Evolutionary conservation across 495 filamentous ascomycete genomes (phyloP).

Genomic region (Neurospora sublineolata): DNA sequence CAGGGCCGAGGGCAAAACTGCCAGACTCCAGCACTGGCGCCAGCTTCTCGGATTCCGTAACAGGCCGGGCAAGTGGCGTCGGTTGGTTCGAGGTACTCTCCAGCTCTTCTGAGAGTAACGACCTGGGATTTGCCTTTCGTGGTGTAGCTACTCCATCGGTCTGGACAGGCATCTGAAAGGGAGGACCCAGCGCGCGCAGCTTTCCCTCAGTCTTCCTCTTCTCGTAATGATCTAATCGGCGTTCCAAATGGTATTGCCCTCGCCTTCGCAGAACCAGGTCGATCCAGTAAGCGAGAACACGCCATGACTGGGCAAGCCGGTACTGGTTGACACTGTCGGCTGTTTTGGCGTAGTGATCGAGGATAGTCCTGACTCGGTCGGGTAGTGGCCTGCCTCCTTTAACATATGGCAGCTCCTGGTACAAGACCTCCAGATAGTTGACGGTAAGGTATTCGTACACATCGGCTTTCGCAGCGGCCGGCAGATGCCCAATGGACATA

Average conservation of each 20-base stretch:
- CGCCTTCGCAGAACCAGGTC: slow-evolving; percentile 47
- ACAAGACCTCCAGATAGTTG: slow-evolving; percentile 43
- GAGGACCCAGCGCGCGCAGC: neutral
- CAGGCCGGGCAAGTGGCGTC: slow-evolving; percentile 64
- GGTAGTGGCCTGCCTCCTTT: slow-evolving; percentile 19
- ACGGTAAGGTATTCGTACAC: slow-evolving; percentile 49
- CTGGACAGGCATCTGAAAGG: slow-evolving; percentile 2
- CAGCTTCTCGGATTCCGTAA: slow-evolving; percentile 33
- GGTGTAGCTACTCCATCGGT: slow-evolving; percentile 26
- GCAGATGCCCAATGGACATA: slow-evolving; percentile 50
- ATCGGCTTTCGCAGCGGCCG: slow-evolving; percentile 39
- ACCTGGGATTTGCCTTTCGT: slow-evolving; percentile 24
- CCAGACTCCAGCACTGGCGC: slow-evolving; percentile 32
- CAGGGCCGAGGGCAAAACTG: slow-evolving; percentile 30
- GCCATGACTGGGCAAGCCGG: slow-evolving; percentile 66
- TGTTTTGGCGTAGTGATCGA: slow-evolving; percentile 51
- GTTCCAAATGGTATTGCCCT: slow-evolving; percentile 43
- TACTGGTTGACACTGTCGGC: slow-evolving; percentile 48
- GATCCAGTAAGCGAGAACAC: slow-evolving; percentile 52
- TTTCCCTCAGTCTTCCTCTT: slow-evolving; percentile 20
- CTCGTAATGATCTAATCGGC: slow-evolving; percentile 21
- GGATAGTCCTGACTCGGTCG: slow-evolving; percentile 37
- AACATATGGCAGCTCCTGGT: slow-evolving; percentile 25
- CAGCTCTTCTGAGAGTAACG: slow-evolving; percentile 39
- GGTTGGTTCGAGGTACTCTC: slow-evolving; percentile 68